Percentiles rank a stretch among this genome's conserved stretches.
phyloP scores from a whole-genome alignment of 768 basidiomycete genomes.

The Bullera alba region DNA sequence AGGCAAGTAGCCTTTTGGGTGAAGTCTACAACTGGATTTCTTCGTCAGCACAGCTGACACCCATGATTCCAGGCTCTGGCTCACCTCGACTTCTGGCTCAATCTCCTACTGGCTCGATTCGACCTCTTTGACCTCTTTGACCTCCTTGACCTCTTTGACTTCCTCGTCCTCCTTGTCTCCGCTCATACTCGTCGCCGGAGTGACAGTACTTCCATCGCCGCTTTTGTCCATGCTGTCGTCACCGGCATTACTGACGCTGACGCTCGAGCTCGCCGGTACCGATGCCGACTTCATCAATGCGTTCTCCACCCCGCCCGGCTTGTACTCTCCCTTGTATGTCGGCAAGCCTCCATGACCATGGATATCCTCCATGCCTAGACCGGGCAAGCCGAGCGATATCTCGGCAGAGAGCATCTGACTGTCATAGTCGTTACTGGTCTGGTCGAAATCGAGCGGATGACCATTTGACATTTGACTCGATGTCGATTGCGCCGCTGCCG shows the following conservation, averaged over 20 bases:
- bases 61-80: too few species aligned
- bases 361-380: background rate
- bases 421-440: background rate
- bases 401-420: background rate
- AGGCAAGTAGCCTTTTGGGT: too few species aligned
- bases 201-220: too few species aligned
- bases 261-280: conserved; percentile 3
- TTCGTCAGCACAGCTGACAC: too few species aligned
- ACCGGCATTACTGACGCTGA: background rate
- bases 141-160: conserved; percentile 4
- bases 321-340: background rate
- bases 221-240: conserved; percentile 1
- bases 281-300: conserved; percentile 28
- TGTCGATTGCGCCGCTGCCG: background rate
- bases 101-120: too few species aligned
- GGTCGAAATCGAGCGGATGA: background rate
- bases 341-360: background rate
- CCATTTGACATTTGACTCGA: background rate
- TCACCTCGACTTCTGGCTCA: too few species aligned
- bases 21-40: too few species aligned
- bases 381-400: background rate
- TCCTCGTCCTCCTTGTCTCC: conserved; percentile 13
- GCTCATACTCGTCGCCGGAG: conserved; percentile 12
- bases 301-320: conserved; percentile 21
- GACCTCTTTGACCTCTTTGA: background rate